These are phyloP conservation scores for Clonostachys rhizophaga DNA, from an alignment of 2,329 filamentous ascomycete species.

Conservation along the genomic window DNA sequence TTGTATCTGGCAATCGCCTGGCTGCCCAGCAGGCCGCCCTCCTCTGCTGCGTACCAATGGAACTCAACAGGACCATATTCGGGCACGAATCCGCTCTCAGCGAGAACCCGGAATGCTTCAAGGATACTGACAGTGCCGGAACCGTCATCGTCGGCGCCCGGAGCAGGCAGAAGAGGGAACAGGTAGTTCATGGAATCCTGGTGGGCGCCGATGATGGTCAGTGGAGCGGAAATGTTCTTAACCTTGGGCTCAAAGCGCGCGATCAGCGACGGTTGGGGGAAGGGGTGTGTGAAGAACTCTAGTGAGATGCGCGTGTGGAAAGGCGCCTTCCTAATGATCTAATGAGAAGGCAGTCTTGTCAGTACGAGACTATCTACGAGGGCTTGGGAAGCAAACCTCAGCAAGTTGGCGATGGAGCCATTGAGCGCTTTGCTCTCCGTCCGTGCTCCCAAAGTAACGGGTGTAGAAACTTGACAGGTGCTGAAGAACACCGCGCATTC, in stretches of 20 bases:
- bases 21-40: constrained; percentile 80
- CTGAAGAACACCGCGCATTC: constrained; percentile 52
- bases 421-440: no score
- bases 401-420: no score
- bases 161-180: constrained; percentile 76
- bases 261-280: constrained; percentile 68
- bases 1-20: constrained; percentile 58
- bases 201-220: constrained; percentile 78
- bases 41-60: constrained; percentile 92
- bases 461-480: no score
- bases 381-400: no score
- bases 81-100: constrained; percentile 66
- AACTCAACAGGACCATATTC: constrained; percentile 86
- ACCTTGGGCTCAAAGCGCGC: constrained; percentile 52
- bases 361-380: no score
- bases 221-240: constrained; percentile 12
- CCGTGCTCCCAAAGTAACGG: no score
- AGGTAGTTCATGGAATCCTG: constrained; percentile 96
- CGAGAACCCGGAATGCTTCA: constrained; percentile 79
- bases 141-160: constrained; percentile 93
- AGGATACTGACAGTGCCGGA: constrained; percentile 92
- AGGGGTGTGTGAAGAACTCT: constrained; percentile 17
- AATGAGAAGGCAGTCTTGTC: no score
- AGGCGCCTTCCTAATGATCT: no score
- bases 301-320: constrained; percentile 15